Evolutionary conservation across 208 protist species (phyloP).

Genomic region (Leishmania braziliensis): DNA sequence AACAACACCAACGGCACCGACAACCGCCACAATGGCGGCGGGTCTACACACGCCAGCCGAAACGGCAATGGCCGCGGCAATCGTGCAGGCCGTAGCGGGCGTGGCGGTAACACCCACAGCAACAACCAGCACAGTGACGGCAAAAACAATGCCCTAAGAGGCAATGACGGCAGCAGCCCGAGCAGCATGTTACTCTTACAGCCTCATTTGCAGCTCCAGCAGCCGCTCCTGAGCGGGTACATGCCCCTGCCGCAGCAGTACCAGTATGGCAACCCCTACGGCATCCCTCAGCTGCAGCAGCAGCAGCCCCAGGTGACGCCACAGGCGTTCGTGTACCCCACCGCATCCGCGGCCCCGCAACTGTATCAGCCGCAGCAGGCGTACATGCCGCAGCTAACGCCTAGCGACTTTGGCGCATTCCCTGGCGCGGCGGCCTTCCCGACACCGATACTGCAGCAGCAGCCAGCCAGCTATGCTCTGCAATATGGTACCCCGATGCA

Average conservation of each 20-base stretch:
- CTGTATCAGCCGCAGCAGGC: slow-evolving; percentile 10
- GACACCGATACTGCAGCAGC: not conserved
- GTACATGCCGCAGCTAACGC: slow-evolving; percentile 22
- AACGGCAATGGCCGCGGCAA: slow-evolving; percentile 11
- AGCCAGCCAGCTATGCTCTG: slow-evolving; percentile 7
- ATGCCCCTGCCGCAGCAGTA: slow-evolving; percentile 18
- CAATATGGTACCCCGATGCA: slow-evolving; percentile 15
- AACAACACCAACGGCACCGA: slow-evolving; percentile 9
- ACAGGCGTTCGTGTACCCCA: slow-evolving; percentile 6
- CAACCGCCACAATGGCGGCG: slow-evolving; percentile 16
- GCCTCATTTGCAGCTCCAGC: slow-evolving; percentile 16
- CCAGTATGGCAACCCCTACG: slow-evolving; percentile 11
- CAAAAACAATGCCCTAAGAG: slow-evolving; percentile 28
- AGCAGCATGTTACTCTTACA: slow-evolving; percentile 14
- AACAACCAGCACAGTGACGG: slow-evolving; percentile 20
- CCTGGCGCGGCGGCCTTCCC: not conserved
- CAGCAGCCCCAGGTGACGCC: slow-evolving; percentile 11
- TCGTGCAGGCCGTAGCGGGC: slow-evolving; percentile 8
- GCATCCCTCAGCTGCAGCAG: slow-evolving; percentile 13
- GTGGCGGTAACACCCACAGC: slow-evolving; percentile 16
- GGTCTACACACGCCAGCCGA: slow-evolving; percentile 8
- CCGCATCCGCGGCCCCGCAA: not conserved
- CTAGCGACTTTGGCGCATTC: slow-evolving; percentile 3
- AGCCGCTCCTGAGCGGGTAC: slow-evolving; percentile 10
- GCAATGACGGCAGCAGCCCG: slow-evolving; percentile 23